Percentiles rank a stretch among this genome's conserved stretches.
Evolutionary conservation across 768 basidiomycete species (phyloP).

Genomic region (Rhodotorula taiwanensis): DNA sequence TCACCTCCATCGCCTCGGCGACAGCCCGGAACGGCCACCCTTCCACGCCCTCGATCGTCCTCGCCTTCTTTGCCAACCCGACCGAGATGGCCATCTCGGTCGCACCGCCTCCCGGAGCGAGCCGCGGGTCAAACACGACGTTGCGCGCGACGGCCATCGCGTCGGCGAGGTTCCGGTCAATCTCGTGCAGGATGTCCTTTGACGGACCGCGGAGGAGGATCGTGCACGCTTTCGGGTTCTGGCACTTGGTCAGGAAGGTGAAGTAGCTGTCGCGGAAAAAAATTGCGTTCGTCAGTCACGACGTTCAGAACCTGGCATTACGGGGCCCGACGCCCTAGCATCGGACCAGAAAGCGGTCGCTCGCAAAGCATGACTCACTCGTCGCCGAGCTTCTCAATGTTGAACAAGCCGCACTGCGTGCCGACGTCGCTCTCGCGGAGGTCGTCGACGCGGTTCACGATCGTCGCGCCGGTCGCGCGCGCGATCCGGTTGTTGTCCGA

Average conservation of each 20-base stretch:
- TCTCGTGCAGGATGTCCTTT: constrained; percentile 96
- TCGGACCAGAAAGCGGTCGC: too few species aligned
- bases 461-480: constrained; percentile 87
- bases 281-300: not conserved
- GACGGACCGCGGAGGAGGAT: constrained; percentile 95
- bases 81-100: constrained; percentile 97
- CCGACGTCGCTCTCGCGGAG: constrained; percentile 86
- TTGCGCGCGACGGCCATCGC: constrained; percentile 97
- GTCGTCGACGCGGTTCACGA: constrained; percentile 94
- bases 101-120: constrained; percentile 94
- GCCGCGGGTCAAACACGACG: constrained; percentile 85
- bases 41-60: constrained; percentile 76
- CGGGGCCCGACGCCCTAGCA: too few species aligned
- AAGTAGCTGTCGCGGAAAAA: constrained; percentile 62
- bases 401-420: constrained; percentile 88
- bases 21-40: constrained; percentile 87
- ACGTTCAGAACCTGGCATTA: too few species aligned
- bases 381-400: constrained; percentile 94
- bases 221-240: constrained; percentile 88
- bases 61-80: constrained; percentile 64
- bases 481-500: constrained; percentile 99
- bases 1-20: constrained; percentile 93
- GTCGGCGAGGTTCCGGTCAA: constrained; percentile 93
- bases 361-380: constrained; percentile 54
- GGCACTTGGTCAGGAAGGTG: constrained; percentile 89